Evolutionary conservation across 345 rosid species (phyloP).

Genomic region (Aquilaria sinensis): DNA sequence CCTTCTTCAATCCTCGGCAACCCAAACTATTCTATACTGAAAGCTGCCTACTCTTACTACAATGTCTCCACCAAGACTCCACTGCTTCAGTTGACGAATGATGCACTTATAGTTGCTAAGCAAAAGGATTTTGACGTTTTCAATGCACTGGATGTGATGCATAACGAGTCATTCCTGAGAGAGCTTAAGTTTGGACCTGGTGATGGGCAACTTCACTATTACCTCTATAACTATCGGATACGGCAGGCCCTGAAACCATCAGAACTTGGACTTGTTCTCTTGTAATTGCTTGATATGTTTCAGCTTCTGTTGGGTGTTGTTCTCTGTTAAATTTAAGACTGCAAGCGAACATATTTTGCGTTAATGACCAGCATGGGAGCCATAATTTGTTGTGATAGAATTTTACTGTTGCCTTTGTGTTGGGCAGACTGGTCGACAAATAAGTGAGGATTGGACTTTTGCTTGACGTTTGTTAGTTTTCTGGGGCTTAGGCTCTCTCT

Average conservation of each 20-base stretch:
- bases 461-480: no score
- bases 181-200: constrained; percentile 93
- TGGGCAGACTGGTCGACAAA: no score
- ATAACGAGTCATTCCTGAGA: constrained; percentile 84
- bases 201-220: constrained; percentile 91
- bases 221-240: constrained; percentile 76
- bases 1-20: constrained; percentile 93
- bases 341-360: no score
- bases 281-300: constrained; percentile 26
- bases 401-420: no score
- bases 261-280: constrained; percentile 84
- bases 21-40: constrained; percentile 58
- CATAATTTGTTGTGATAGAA: no score
- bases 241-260: constrained; percentile 51
- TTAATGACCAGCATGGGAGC: no score
- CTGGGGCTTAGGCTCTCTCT: no score
- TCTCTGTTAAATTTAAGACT: neutral
- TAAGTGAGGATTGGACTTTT: no score
- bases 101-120: constrained; percentile 70
- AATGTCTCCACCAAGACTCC: constrained; percentile 80
- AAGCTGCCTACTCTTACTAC: constrained; percentile 95
- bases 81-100: constrained; percentile 88
- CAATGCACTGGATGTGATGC: constrained; percentile 89
- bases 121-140: constrained; percentile 86
- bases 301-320: constrained; percentile 1